Base-by-base conservation (phyloP, 352 stramenopile genomes). In the Globisporangium radiosum region DNA sequence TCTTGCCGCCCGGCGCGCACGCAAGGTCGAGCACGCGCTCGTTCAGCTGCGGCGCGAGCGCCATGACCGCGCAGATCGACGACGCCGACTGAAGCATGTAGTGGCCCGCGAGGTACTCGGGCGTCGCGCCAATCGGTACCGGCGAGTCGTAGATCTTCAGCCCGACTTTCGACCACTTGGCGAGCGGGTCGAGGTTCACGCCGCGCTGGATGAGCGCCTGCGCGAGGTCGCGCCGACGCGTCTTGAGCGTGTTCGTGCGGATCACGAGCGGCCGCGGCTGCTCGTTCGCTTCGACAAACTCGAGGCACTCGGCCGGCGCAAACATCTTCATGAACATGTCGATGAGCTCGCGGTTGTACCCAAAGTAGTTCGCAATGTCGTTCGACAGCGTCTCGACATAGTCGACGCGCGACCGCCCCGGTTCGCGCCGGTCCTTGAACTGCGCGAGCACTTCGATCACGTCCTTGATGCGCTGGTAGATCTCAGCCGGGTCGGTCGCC, bases 71-170 rank as follows among this genome's bases (percentile, higher is more conserved):
- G 71, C 96, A 98, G 72, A 99, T 98, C 0, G 96, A 99, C 37
- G 97, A 98, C 6, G 98, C 97, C 61, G 93, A 98, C 70, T 99
- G 96, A 54, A 99, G 88, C 96, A 99, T 99, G 82, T 99, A 99
- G 76, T 99, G 96, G 13, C 98, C 98, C 0, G 96, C 95, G 43
- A 99, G 86, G 82, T 99, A 99, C 75, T 99, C 98, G 15, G 98
- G 98, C 55, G 98, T 99, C 2, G 98, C 98, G 57, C 98, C 98
- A 73, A 99, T 98, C 3, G 97, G 97, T 52, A 99, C 96, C 7
- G 90, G 88, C 65, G 88, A 98, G 71, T 99, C 96, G 71, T 98
- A 98, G 65, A 99, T 99, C 74, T 99, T 99, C 38, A 99, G 75
- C 19, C 96, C 97, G 44, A 99, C 97, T 78, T 99, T 99, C 44